Evolutionary conservation across 306 rosid species (phyloP), one percentile per base, ranked within the genome.

Genomic region (Hippophae gyantsensis): DNA sequence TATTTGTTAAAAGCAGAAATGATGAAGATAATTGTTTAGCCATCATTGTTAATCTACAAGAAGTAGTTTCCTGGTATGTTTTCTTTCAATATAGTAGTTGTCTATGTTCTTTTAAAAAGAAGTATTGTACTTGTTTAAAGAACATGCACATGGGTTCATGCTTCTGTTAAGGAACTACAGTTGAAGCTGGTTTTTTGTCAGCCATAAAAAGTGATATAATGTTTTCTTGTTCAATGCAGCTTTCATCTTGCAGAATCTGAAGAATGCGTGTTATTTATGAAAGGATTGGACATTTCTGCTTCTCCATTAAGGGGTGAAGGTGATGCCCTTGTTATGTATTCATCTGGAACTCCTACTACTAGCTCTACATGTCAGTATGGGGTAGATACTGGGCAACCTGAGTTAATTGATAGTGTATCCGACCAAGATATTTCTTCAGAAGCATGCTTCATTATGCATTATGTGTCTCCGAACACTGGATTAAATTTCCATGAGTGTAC

Each of bases 1-100:
- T 85, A 58, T 63, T 71, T 56, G 79, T 92, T 68, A 86, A 79
- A 69, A 79, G 85, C 72, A 95, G 69, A 75, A 82, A 81, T 59
- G 64, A 66, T 68, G 79, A 72, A 63, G 94, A 85, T 48, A 64
- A 62, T 65, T 79, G 83, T 62, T 65, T 74, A 54, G 60, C 56
- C 23, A 70, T 92, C 67, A 27, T 52, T 65, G 68, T 92, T 73
- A 65, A 75, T 60, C 46, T 85, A 6, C 77, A 76, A 58, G 78
- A 85, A 58, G 49, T 83, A 7, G 69, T 76, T 62, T 57, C 76
- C 7, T 12, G 81, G 98, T 87, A 90, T 61, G 69, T 72, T 68
- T 60, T 56, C 42, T 40, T 58, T 23, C 13, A 13, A 14, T 60
- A 46, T 40, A 18, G 13, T 63, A 11, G 23, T 63, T 40, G 10